Conservation (phyloP, 805 yeast species). For the Cyberlindnera euphorbiiphila region DNA sequence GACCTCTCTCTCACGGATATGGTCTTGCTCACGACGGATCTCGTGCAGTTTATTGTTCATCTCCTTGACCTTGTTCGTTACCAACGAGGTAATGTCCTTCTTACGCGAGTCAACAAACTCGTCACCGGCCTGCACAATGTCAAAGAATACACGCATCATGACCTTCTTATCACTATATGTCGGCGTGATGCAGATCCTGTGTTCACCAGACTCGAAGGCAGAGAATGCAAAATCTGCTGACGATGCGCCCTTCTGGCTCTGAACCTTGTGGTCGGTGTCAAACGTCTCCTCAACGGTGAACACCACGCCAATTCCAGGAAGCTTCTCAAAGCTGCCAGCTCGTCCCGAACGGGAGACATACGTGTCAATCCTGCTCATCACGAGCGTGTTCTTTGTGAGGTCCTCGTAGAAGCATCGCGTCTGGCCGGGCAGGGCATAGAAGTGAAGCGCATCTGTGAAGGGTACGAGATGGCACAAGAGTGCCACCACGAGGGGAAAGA, state of each 20-base stretch:
- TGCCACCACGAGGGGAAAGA: too few species aligned
- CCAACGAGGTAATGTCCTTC: conserved; percentile 46
- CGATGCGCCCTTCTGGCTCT: conserved; percentile 57
- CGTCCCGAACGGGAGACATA: conserved; percentile 45
- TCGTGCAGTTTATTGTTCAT: conserved; percentile 54
- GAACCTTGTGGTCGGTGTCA: conserved; percentile 78
- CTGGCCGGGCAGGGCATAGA: conserved; percentile 73
- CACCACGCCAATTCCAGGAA: conserved; percentile 3
- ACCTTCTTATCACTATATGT: conserved; percentile 37
- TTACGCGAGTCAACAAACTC: conserved; percentile 60
- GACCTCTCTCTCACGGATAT: conserved; percentile 65
- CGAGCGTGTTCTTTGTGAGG: conserved; percentile 70
- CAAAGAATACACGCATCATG: conserved; percentile 67
- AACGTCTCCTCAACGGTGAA: conserved; percentile 53
- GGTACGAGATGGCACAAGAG: too few species aligned
- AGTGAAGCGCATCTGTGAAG: conserved; percentile 44
- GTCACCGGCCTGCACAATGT: conserved; percentile 65
- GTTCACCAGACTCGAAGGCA: conserved; percentile 81
- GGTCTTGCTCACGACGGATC: conserved; percentile 61
- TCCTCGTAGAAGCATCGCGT: conserved; percentile 83
- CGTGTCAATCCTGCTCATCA: conserved; percentile 74
- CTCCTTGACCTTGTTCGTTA: conserved; percentile 52
- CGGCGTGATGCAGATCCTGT: conserved; percentile 72
- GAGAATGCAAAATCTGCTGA: conserved; percentile 74
- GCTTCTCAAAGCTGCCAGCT: conserved; percentile 4